These are phyloP conservation scores for Solanum chacoense DNA, from an alignment of 305 asterid species.

Conservation along the genomic window DNA sequence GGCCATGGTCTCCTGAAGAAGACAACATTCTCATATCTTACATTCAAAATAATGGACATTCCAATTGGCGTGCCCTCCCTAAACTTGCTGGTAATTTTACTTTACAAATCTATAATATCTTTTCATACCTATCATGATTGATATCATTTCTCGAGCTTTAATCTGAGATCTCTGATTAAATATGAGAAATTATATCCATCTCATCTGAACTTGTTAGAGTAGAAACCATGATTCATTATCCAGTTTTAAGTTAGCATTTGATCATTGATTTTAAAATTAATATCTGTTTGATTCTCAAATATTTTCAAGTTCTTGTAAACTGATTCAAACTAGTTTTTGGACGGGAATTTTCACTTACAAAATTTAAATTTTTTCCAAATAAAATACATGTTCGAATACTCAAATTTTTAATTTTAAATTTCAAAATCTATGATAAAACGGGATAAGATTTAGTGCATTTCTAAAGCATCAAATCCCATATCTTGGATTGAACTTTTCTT, in stretches of 20 bases:
- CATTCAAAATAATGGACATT: constrained; percentile 62
- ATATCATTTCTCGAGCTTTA: background rate
- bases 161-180: background rate
- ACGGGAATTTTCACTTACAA: background rate
- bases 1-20: constrained; percentile 88
- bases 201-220: background rate
- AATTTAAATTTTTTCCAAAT: background rate
- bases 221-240: background rate
- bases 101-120: background rate
- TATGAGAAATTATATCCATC: background rate
- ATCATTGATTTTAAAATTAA: background rate
- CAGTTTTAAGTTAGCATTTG: background rate
- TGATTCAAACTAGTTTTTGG: background rate
- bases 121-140: background rate
- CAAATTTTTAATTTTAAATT: background rate
- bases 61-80: constrained; percentile 87
- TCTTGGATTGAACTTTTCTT: background rate
- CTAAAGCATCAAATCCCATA: background rate
- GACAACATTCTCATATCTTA: constrained; percentile 54
- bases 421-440: background rate
- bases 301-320: background rate
- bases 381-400: background rate
- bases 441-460: background rate
- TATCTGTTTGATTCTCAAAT: background rate
- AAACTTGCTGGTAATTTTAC: constrained; percentile 53